Evolutionary conservation across 345 rosid species (phyloP).

Genomic region (Citrus australasica): DNA sequence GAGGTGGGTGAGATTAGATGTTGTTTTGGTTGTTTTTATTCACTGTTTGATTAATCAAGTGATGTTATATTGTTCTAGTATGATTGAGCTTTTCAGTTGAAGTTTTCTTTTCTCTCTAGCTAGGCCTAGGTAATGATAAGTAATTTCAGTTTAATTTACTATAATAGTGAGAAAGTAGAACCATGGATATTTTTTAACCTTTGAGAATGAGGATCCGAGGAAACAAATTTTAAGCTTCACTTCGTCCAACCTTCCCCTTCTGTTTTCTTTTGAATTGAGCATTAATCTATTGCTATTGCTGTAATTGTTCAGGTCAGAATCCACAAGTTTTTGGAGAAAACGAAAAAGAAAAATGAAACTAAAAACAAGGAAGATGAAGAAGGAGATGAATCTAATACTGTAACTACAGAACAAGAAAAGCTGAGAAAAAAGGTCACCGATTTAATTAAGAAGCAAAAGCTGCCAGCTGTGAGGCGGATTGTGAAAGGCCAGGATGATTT

Average conservation of each 20-base stretch:
- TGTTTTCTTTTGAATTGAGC: constrained; percentile 3
- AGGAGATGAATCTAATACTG: constrained; percentile 39
- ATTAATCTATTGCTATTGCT: constrained; percentile 14
- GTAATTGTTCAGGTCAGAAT: constrained; percentile 56
- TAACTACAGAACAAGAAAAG: constrained; percentile 51
- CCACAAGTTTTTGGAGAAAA: constrained; percentile 73
- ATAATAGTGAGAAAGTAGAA: neutral
- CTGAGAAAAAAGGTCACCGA: constrained; percentile 68
- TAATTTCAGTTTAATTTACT: neutral
- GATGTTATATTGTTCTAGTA: neutral
- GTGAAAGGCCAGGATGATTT: constrained; percentile 66
- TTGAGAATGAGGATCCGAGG: neutral
- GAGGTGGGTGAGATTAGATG: constrained; percentile 52
- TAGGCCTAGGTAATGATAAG: neutral
- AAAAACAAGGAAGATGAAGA: constrained; percentile 32
- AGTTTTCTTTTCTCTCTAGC: neutral
- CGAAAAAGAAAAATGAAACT: constrained; percentile 53
- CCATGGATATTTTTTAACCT: neutral
- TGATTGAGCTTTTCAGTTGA: neutral
- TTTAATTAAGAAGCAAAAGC: constrained; percentile 76
- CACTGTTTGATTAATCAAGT: neutral
- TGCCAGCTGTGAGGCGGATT: constrained; percentile 75
- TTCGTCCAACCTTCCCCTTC: neutral
- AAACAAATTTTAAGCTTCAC: neutral
- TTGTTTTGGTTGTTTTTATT: constrained; percentile 11